Evolutionary conservation across 2,329 filamentous ascomycete species (phyloP), one percentile per base, ranked within the genome.

Genomic region (Fusarium duplospermum): DNA sequence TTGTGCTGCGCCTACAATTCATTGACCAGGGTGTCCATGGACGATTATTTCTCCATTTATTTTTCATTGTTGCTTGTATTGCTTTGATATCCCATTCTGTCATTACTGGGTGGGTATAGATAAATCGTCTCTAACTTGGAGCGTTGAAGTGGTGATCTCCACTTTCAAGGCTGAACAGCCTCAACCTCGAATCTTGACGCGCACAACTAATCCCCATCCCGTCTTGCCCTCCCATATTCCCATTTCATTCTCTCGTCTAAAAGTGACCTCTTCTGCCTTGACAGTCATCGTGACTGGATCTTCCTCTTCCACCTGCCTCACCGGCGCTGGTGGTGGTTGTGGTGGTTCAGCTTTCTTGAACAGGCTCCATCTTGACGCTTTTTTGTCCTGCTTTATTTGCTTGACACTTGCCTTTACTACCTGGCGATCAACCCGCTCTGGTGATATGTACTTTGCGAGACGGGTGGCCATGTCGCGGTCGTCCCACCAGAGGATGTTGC

Each of bases 161-260:
- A 57, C n/a, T 35, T 22, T 22, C 52, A 35, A 22, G 29, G 31
- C 33, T 57, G 54, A 16, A 31, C 20, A 14, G 18, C 50, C 20
- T 75, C 50, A 78, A 20, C 64, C 68, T 10, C 61, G 59, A 75
- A 79, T 64, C 54, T 62, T 75, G 10, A 89, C 80, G 1, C 78
- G 80, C 1, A 88, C 81, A 16, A 88, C 84, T 33, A 90, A 80
- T 0, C 83, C 87, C 82, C 84, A 89, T 3, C 88, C 88, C 2
- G 82, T 84, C 69, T 81, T 80, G 35, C 85, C 87, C 76, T 89
- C 87, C 83, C 85, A 87, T 1, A 90, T 78, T 0, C 87, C 88
- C 75, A 89, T 81, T 16, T 84, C 85, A 24, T 87, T 89, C 78
- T 88, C 84, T 54, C 77, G 77, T n/a, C 88, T 78, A 66, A 90